Evolutionary conservation across 495 filamentous ascomycete species (phyloP).

Genomic region (Viridothelium virens): DNA sequence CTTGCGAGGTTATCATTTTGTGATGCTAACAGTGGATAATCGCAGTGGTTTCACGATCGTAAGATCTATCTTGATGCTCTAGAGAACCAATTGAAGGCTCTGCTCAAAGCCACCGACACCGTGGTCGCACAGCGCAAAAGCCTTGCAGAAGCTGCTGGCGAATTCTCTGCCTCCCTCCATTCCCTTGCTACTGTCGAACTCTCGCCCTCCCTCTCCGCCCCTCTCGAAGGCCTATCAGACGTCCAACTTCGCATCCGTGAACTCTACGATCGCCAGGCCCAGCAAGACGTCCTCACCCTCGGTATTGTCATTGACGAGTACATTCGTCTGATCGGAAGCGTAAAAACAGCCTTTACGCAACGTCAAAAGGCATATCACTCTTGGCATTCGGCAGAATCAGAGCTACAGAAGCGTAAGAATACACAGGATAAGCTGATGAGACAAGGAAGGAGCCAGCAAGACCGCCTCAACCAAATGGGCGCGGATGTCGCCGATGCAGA

Average conservation of each 20-base stretch:
- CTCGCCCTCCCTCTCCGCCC: slow-evolving; percentile 76
- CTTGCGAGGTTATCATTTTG: slow-evolving; percentile 15
- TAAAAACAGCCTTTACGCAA: slow-evolving; percentile 85
- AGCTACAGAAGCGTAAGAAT: slow-evolving; percentile 75
- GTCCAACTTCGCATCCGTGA: slow-evolving; percentile 89
- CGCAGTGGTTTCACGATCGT: slow-evolving; percentile 91
- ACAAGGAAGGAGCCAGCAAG: slow-evolving; percentile 90
- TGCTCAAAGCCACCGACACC: slow-evolving; percentile 86
- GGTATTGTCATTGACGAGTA: slow-evolving; percentile 98
- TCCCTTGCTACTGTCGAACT: slow-evolving; percentile 82
- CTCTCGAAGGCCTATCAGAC: slow-evolving; percentile 82
- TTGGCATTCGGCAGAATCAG: slow-evolving; percentile 83
- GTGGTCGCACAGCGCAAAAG: slow-evolving; percentile 88
- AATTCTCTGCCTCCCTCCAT: slow-evolving; percentile 87
- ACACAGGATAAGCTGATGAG: slow-evolving; percentile 85
- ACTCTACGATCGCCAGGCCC: slow-evolving; percentile 90
- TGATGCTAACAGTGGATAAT: slow-evolving; percentile 26
- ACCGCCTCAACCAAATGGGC: slow-evolving; percentile 79
- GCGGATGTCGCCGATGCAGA: slow-evolving; percentile 92
- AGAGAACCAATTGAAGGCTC: slow-evolving; percentile 87
- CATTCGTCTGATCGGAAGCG: slow-evolving; percentile 84
- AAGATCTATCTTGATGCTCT: slow-evolving; percentile 88
- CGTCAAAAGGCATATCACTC: slow-evolving; percentile 91
- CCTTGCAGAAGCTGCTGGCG: slow-evolving; percentile 83
- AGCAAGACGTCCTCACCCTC: slow-evolving; percentile 91